A percentile compares a stretch with the other conserved stretches of the same genome.
phyloP scores from a whole-genome alignment of 2,329 filamentous ascomycete species.

The Paraconiothyrium sp. region DNA sequence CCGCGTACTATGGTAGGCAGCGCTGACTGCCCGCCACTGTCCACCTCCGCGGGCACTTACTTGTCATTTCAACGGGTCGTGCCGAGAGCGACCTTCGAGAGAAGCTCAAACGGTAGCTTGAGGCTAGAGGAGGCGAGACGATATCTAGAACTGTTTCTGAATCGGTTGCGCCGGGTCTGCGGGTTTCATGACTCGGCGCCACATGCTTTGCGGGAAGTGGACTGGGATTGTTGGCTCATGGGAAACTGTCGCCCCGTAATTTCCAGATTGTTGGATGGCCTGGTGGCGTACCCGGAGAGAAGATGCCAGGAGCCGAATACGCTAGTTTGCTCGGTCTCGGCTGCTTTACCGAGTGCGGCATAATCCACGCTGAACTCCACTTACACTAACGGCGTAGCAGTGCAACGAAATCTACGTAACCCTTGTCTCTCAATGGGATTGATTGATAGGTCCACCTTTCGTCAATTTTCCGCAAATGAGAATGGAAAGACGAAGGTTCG shows the following conservation, averaged over 20 bases:
- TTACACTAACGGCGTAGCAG: neutral
- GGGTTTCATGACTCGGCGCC: slow-evolving; percentile 13
- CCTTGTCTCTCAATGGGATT: neutral
- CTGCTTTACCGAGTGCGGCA: neutral
- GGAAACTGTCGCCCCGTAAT: neutral
- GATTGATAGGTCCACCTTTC: neutral
- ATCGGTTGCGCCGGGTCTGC: neutral
- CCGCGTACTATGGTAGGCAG: no score
- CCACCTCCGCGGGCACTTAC: neutral
- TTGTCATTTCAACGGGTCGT: slow-evolving; percentile 1
- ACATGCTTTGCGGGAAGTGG: neutral
- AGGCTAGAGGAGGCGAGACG: neutral
- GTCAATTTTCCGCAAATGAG: slow-evolving; percentile 12
- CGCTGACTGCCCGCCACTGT: neutral
- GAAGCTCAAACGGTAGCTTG: neutral
- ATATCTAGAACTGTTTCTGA: neutral
- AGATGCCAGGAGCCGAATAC: neutral
- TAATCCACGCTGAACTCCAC: neutral
- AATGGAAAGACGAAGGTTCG: neutral
- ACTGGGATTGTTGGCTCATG: neutral
- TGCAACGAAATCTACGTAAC: no score
- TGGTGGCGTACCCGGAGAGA: neutral
- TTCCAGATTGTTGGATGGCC: neutral
- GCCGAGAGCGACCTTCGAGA: neutral
- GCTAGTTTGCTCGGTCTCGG: neutral